These are phyloP conservation scores for Bocquillonia castaneifolia DNA, from an alignment of 441 rosid genomes.

Conservation along the genomic window DNA sequence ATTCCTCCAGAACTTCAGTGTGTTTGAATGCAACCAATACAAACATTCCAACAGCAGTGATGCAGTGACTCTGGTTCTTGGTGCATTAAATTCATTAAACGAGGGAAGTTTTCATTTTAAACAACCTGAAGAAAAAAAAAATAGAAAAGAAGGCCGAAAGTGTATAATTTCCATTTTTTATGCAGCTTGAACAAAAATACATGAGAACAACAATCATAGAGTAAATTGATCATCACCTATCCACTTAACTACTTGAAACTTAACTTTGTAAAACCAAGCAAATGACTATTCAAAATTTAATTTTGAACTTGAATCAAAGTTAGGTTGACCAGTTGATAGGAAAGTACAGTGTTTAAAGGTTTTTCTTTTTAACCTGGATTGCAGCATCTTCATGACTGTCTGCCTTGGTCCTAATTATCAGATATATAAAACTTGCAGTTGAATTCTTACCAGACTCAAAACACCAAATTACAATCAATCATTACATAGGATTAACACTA, in stretches of 20 bases:
- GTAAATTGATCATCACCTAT: neutral
- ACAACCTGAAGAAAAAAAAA: neutral
- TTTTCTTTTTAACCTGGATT: neutral
- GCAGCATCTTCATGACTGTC: neutral
- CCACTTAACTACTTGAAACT: neutral
- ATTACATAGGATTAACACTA: neutral
- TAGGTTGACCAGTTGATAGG: neutral
- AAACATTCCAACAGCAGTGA: neutral
- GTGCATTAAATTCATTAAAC: neutral
- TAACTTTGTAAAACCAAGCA: neutral
- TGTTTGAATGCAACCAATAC: neutral
- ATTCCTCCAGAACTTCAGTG: neutral
- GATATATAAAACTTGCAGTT: neutral
- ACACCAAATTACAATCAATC: neutral
- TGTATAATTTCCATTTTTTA: neutral
- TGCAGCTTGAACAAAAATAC: neutral
- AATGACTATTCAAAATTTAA: neutral
- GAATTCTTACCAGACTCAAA: neutral
- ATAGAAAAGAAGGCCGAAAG: neutral
- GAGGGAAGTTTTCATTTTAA: neutral
- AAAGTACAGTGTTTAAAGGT: neutral
- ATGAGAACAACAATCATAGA: neutral
- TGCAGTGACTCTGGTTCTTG: neutral
- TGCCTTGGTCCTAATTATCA: neutral
- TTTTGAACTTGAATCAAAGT: neutral